phyloP scores from a whole-genome alignment of 352 stramenopile genomes.

The Phytophthora podocarpi region DNA sequence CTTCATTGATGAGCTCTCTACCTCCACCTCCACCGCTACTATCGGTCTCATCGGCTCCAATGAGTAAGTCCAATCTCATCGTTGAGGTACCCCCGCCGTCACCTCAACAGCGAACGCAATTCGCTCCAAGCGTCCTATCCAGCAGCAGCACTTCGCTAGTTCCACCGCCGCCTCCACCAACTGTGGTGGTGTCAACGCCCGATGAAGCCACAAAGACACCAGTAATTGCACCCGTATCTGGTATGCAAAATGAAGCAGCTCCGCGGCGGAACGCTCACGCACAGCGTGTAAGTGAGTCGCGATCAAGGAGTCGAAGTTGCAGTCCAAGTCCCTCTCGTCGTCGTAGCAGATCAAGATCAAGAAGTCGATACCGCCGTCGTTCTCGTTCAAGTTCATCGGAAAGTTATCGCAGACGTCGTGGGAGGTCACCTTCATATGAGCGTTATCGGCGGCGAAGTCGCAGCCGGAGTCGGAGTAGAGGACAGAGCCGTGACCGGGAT shows the following conservation, averaged over 20 bases:
- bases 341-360: constrained; percentile 23
- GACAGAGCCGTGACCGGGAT: constrained; percentile 16
- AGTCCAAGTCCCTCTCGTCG: constrained; percentile 20
- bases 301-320: constrained; percentile 21
- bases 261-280: neutral
- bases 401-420: constrained; percentile 13
- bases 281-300: constrained; percentile 15
- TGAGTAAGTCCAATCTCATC: neutral
- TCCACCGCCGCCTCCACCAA: constrained; percentile 12
- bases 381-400: constrained; percentile 32
- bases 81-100: neutral
- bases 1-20: neutral
- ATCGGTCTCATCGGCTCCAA: neutral
- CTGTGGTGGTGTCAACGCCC: neutral
- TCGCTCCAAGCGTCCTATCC: neutral
- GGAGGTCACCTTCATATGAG: constrained; percentile 11
- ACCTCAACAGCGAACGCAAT: neutral
- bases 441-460: constrained; percentile 23
- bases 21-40: neutral
- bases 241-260: neutral
- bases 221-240: neutral
- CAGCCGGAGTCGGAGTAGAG: constrained; percentile 24
- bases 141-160: neutral
- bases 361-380: constrained; percentile 14
- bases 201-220: constrained; percentile 3